Evolutionary conservation across 78 protist species (phyloP).

Genomic region (Protostelium mycophagum): DNA sequence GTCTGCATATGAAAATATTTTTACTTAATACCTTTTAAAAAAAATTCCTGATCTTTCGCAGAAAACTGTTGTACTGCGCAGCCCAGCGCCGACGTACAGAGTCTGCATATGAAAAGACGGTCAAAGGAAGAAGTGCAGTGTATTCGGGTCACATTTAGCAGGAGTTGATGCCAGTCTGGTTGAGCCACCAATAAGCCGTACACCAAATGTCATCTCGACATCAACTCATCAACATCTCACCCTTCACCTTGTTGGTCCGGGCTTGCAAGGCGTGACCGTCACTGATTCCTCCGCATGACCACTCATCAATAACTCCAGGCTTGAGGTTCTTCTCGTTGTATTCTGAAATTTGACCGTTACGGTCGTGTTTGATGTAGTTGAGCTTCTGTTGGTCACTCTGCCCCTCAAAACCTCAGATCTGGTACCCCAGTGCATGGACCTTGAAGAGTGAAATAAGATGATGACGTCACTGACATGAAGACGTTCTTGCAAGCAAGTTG

Average conservation of each 20-base stretch:
- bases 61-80: too few relatives aligned
- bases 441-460: too few relatives aligned
- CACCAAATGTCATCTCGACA: too few relatives aligned
- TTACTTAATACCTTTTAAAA: too few relatives aligned
- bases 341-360: neutral
- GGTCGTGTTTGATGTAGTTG: neutral
- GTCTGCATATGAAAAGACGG: too few relatives aligned
- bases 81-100: too few relatives aligned
- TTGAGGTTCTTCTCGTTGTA: neutral
- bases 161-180: neutral
- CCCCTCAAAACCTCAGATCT: neutral
- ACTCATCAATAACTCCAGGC: neutral
- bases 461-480: too few relatives aligned
- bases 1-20: too few relatives aligned
- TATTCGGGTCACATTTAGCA: neutral
- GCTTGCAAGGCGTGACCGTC: neutral
- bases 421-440: slow-evolving; percentile 2
- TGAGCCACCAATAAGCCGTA: too few relatives aligned
- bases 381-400: neutral
- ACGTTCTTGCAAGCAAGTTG: neutral
- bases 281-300: neutral
- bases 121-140: neutral
- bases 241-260: neutral
- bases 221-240: too few relatives aligned
- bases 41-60: too few relatives aligned